Percentiles rank a stretch among this genome's conserved stretches.
phyloP scores from a whole-genome alignment of 345 rosid species.

The Melastoma malabathricum region DNA sequence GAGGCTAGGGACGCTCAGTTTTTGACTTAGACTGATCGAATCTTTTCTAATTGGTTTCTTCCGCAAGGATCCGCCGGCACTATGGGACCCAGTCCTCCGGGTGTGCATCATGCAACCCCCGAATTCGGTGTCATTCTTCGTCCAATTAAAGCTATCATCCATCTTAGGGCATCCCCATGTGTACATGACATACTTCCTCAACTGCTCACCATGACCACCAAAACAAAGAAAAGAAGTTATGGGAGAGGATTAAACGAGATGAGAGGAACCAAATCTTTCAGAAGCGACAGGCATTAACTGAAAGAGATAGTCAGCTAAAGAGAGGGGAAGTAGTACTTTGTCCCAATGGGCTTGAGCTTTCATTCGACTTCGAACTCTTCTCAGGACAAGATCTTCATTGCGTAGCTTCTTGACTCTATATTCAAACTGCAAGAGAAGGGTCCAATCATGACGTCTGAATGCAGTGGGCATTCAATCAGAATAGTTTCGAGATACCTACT shows the following conservation, averaged over 20 bases:
- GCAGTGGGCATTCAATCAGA: no score
- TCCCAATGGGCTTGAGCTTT: conserved; percentile 85
- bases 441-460: no score
- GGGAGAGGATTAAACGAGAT: neutral
- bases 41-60: conserved; percentile 14
- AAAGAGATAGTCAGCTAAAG: neutral
- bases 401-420: conserved; percentile 72
- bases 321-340: conserved; percentile 36
- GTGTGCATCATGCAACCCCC: conserved; percentile 23
- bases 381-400: conserved; percentile 61
- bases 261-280: neutral
- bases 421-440: conserved; percentile 45
- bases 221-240: neutral
- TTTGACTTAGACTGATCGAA: conserved; percentile 23
- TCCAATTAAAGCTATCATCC: conserved; percentile 22
- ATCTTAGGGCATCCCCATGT: conserved; percentile 54
- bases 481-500: conserved; percentile 22
- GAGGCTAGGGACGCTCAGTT: conserved; percentile 23
- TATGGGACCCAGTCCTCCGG: conserved; percentile 21
- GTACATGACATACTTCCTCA: conserved; percentile 84
- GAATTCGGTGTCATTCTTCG: conserved; percentile 16
- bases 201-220: conserved; percentile 18
- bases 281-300: neutral
- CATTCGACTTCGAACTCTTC: conserved; percentile 46
- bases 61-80: conserved; percentile 22